Base-by-base conservation (phyloP, 306 rosid species). In the Parietaria judaica region DNA sequence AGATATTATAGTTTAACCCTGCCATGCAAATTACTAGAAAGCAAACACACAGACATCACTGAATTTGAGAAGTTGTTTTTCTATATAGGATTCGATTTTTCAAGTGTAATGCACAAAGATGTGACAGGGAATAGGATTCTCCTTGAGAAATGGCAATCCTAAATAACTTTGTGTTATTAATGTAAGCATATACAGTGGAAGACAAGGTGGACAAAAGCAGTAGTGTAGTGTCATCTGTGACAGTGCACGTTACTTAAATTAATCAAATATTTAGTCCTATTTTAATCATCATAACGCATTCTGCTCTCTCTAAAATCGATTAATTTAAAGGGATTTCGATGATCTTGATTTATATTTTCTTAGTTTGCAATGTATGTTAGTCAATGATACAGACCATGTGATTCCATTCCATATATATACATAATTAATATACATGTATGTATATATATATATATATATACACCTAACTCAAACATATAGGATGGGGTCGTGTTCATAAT, bases 101-200 rank as follows among this genome's bases (percentile, higher is more conserved):
- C 31, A 23, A 23, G 31, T 23, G 2, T 23, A 23, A 23, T 23
- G 31, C 31, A 23, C 31, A 23, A 51, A 69, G 65, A 54, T 38
- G 11, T 39, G 17, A 16, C 1, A 12, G 5, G 54, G 13, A 35
- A 61, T 75, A 49, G 80, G 76, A 75, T 64, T 58, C 67, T 64
- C 60, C 41, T 55, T 56, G 66, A 56, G 34, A 71, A 17, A 41
- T 17, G 61, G 45, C 61, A 47, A 13, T 57, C 54, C 46, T 46
- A 2, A n/a, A n/a, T n/a, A 23, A 23, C 31, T 23, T 23, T 23
- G 31, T 23, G 31, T 23, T 1, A 23, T 23, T 23, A 23, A 23
- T 23, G 31, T 23, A 23, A 23, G 31, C 31, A 23, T 23, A 23
- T 0, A 23, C 31, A 23, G 31, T 23, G 31, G 31, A 23, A 23